Conservation (phyloP, 768 basidiomycete species). For the Boletales sp. region DNA sequence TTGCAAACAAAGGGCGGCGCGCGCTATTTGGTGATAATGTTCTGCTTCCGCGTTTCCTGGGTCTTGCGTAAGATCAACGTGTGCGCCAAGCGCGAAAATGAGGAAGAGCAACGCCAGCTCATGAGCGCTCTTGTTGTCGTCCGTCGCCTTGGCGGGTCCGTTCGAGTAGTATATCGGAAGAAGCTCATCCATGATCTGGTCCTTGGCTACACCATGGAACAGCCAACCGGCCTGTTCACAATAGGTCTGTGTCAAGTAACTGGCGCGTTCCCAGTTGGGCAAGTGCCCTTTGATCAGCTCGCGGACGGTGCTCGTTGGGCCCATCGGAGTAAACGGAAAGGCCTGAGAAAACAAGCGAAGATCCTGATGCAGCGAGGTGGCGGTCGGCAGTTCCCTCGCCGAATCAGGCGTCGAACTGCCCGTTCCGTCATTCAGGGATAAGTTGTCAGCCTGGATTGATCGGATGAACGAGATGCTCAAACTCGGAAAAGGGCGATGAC, state of each 20-base stretch:
- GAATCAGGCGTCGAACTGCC: constrained; percentile 26
- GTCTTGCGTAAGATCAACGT: constrained; percentile 35
- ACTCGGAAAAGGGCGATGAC: constrained; percentile 7
- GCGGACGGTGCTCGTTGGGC: constrained; percentile 43
- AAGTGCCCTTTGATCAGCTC: constrained; percentile 51
- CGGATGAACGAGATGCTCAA: constrained; percentile 6
- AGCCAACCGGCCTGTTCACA: constrained; percentile 49
- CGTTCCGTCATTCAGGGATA: constrained; percentile 7
- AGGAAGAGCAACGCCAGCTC: constrained; percentile 48
- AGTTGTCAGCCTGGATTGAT: constrained; percentile 24
- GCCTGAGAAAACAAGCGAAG: constrained; percentile 50
- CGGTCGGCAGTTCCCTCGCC: constrained; percentile 22
- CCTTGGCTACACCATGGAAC: constrained; percentile 44
- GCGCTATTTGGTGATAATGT: constrained; percentile 63
- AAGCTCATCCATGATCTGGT: constrained; percentile 44
- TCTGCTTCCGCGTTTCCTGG: constrained; percentile 44
- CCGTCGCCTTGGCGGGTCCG: constrained; percentile 16
- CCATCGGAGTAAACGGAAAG: constrained; percentile 65
- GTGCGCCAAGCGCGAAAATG: constrained; percentile 51
- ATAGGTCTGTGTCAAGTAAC: constrained; percentile 42
- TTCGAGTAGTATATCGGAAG: constrained; percentile 39
- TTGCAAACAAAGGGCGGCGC: constrained; percentile 63
- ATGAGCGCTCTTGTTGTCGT: constrained; percentile 44
- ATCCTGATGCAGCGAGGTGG: constrained; percentile 28
- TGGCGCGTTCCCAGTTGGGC: constrained; percentile 50